A percentile compares a stretch with the other conserved stretches of the same genome.
Evolutionary conservation across 805 yeast genomes (phyloP).

Genomic region (Yarrowia sp.): DNA sequence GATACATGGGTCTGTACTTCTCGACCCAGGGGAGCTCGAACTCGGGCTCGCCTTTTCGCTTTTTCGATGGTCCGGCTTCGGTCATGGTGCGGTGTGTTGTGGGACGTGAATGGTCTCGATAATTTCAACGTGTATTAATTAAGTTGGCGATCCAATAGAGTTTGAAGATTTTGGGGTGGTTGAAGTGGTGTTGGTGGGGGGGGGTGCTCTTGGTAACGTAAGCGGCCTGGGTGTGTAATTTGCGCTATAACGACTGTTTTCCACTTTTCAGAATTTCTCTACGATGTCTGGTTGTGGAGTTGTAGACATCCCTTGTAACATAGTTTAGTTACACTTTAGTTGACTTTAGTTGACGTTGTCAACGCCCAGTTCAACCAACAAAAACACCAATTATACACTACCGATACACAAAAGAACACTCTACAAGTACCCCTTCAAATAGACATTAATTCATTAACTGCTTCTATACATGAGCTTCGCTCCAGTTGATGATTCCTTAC

Average conservation of each 20-base stretch:
- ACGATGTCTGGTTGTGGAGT: too few species aligned
- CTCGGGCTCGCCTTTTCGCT: constrained; percentile 9
- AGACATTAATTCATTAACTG: neutral
- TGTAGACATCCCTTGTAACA: too few species aligned
- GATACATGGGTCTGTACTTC: constrained; percentile 78
- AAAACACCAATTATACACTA: too few species aligned
- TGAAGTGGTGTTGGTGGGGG: too few species aligned
- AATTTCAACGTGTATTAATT: constrained; percentile 17
- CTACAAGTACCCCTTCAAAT: neutral
- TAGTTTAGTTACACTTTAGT: too few species aligned
- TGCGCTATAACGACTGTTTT: too few species aligned
- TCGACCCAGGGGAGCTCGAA: constrained; percentile 63
- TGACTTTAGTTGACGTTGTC: too few species aligned
- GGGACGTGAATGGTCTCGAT: neutral
- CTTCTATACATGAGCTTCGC: neutral
- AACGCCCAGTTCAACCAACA: too few species aligned
- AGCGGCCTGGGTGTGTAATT: too few species aligned
- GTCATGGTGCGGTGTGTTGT: neutral
- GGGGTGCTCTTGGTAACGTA: too few species aligned
- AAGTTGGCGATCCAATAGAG: neutral
- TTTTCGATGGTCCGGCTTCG: constrained; percentile 26
- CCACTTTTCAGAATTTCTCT: neutral
- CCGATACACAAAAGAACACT: too few species aligned
- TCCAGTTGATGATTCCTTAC: neutral
- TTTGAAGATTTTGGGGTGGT: neutral